Conservation (phyloP, 2,329 filamentous ascomycete species). For the Scedosporium minutisporum region DNA sequence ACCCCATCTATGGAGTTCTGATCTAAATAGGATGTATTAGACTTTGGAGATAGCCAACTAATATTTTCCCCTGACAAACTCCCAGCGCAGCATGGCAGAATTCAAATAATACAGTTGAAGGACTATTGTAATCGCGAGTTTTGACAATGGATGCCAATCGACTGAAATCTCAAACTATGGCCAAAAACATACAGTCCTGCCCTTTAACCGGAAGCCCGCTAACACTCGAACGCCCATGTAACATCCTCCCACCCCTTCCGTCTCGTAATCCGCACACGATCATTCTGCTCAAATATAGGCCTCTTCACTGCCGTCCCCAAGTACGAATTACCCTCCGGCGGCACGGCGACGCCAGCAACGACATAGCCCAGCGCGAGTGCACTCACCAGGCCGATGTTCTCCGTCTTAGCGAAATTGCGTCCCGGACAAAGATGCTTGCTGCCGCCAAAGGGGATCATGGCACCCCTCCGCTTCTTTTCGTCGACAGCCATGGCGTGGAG, state of each 20-base stretch:
- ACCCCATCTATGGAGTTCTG: too few species aligned
- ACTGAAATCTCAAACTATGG: too few species aligned
- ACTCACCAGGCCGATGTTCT: constrained; percentile 21
- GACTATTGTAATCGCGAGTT: too few species aligned
- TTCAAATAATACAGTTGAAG: too few species aligned
- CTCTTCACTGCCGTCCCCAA: not conserved
- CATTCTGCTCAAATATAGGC: not conserved
- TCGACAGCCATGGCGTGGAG: not conserved
- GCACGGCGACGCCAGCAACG: constrained; percentile 12
- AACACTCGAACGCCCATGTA: not conserved
- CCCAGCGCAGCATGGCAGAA: too few species aligned
- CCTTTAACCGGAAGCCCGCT: not conserved
- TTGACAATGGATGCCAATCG: too few species aligned
- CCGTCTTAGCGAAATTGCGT: constrained; percentile 22
- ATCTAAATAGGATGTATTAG: too few species aligned
- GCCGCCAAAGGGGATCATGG: constrained; percentile 22
- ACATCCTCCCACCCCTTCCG: not conserved
- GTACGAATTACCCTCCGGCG: not conserved
- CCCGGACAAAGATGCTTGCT: constrained; percentile 24
- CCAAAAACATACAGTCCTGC: too few species aligned
- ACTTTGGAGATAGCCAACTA: too few species aligned
- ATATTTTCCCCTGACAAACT: too few species aligned
- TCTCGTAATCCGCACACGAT: not conserved
- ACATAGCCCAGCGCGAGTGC: constrained; percentile 22
- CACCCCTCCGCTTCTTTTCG: constrained; percentile 13